Percentiles rank a stretch among this genome's conserved stretches.
Evolutionary conservation across 139 green algal species (phyloP).

Genomic region (Asterochloris sp.): DNA sequence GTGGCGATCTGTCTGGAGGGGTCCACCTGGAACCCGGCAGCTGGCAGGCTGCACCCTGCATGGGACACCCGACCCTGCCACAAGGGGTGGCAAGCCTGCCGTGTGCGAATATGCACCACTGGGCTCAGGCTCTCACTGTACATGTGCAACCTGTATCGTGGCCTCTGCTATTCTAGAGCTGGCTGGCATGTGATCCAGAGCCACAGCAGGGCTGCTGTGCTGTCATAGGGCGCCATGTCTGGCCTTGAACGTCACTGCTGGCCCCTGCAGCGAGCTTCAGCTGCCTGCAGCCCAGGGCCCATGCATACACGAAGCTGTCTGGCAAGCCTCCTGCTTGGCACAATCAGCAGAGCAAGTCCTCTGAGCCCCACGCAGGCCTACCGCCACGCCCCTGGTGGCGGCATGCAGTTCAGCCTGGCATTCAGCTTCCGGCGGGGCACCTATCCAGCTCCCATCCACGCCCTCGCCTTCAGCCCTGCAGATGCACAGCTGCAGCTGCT

Average conservation of each 20-base stretch:
- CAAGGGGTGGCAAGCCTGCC: no score
- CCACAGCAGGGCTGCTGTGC: background rate
- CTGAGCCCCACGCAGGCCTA: background rate
- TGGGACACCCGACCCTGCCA: background rate
- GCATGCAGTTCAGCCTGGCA: constrained; percentile 21
- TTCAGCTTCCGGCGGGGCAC: constrained; percentile 58
- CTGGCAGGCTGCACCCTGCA: background rate
- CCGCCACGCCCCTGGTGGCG: background rate
- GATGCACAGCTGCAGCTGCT: constrained; percentile 51
- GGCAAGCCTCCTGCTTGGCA: background rate
- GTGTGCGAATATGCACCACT: background rate
- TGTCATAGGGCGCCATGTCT: background rate
- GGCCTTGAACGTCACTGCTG: background rate
- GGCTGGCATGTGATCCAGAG: background rate
- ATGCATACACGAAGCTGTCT: background rate
- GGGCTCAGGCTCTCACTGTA: background rate
- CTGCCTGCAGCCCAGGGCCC: background rate
- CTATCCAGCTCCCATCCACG: constrained; percentile 53
- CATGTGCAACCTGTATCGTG: background rate
- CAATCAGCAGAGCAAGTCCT: no score
- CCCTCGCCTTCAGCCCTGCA: constrained; percentile 58
- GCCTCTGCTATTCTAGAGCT: background rate
- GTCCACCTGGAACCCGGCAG: background rate
- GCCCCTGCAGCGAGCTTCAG: background rate
- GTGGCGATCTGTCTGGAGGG: background rate